A percentile compares a stretch with the other conserved stretches of the same genome.
Evolutionary conservation across 306 rosid species (phyloP).

Genomic region (Psophocarpus tetragonolobus): DNA sequence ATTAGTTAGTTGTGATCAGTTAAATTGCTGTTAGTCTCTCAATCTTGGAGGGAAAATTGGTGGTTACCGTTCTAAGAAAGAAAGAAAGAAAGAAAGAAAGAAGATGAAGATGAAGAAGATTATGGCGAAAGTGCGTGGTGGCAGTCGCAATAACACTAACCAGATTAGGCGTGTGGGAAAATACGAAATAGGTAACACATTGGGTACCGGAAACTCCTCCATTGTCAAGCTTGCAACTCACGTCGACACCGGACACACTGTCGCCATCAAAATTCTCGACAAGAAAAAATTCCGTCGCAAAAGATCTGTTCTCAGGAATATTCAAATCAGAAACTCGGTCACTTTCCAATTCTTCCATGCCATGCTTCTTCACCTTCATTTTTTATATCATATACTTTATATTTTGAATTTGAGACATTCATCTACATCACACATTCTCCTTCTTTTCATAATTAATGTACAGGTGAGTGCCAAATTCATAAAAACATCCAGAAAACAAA

Average conservation of each 20-base stretch:
- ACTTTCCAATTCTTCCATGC: neutral
- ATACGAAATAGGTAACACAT: constrained; percentile 67
- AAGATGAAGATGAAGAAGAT: neutral
- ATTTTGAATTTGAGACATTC: too few species aligned
- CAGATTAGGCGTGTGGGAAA: constrained; percentile 38
- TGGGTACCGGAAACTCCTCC: constrained; percentile 75
- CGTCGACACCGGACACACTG: constrained; percentile 49
- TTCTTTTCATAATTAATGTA: too few species aligned
- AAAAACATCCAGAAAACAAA: too few species aligned
- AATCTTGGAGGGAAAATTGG: too few species aligned
- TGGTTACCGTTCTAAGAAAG: too few species aligned
- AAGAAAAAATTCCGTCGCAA: constrained; percentile 8
- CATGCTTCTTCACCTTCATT: too few species aligned
- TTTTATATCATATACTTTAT: too few species aligned
- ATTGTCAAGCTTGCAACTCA: constrained; percentile 72
- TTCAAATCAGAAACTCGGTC: neutral
- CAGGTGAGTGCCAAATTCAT: too few species aligned
- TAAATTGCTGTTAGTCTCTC: too few species aligned
- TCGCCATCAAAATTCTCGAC: constrained; percentile 73
- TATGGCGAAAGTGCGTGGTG: neutral
- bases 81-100: neutral
- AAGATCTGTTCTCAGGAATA: neutral
- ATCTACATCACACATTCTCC: neutral
- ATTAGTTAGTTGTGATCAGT: too few species aligned
- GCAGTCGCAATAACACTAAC: constrained; percentile 18